Evolutionary conservation across 1,139 yeast species (phyloP), one percentile per base, ranked within the genome.

Genomic region (Yamadazyma dushanensis): DNA sequence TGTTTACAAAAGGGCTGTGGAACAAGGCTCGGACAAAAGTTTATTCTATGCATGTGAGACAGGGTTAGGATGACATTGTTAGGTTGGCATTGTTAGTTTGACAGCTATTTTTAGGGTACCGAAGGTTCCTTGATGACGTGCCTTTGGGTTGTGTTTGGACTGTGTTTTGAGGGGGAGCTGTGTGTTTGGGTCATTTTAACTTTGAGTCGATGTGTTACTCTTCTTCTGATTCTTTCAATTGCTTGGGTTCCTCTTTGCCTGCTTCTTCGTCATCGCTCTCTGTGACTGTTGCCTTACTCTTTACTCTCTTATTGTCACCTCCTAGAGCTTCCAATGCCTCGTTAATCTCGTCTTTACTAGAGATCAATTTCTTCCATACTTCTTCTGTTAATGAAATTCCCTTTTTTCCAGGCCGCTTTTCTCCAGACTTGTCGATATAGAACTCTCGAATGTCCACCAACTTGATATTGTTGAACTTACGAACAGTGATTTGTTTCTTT

Each of bases 391-490:
- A 61, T 1, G 95, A 78, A 18, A 88, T 85, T 1, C 96, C 96
- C 66, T 88, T 88, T 53, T 80, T 81, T 0, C 95, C 95, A 0
- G 96, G 97, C 44, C 67, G 70, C 61, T 76, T 66, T 41, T 77
- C 82, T 8, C 77, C 69, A 3, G 69, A 72, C 34, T 76, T 73
- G 48, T 81, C 88, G 39, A 71, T 59, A 59, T 85, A 88, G 61
- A 69, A 87, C 56, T 89, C 96, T 38, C 96, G 73, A 38, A 88
- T 85, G 50, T 88, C 96, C 10, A 89, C 77, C 46, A 87, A 62
- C 33, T 73, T 76, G 41, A 67, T 64, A 36, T 79, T 78, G 36
- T 83, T 80, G 66, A 78, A 88, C 48, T 74, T 74, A 37, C 88
- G 72, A 17, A 88, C 87, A 0, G 87, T 78, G 26, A 85, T 82